These are phyloP conservation scores for Elsinoe batatas DNA, from an alignment of 2,329 filamentous ascomycete species.

Conservation along the genomic window DNA sequence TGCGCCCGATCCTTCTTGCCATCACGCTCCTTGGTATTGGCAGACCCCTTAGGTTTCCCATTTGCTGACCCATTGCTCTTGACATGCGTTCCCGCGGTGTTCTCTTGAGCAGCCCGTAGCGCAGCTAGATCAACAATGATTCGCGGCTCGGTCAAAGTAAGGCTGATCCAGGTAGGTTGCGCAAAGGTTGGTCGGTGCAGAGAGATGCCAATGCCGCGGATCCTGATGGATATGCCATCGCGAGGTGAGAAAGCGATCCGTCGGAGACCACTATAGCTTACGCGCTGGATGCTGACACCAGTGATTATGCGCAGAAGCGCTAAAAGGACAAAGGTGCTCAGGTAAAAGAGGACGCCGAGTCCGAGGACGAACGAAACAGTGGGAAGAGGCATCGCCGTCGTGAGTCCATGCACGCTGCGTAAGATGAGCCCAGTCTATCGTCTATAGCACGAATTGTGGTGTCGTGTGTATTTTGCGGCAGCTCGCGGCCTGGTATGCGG, in stretches of 20 bases:
- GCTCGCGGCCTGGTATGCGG: neutral
- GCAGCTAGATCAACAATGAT: constrained; percentile 70
- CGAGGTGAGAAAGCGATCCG: constrained; percentile 81
- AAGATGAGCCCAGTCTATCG: neutral
- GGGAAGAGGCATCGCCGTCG: constrained; percentile 33
- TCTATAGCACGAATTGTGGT: neutral
- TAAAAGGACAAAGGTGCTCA: constrained; percentile 86
- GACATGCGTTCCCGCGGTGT: constrained; percentile 11
- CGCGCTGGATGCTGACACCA: constrained; percentile 87
- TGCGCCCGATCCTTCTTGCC: constrained; percentile 43
- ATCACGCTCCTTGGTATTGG: constrained; percentile 15
- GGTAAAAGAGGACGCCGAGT: constrained; percentile 73
- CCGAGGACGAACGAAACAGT: constrained; percentile 67
- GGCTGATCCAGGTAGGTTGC: constrained; percentile 90
- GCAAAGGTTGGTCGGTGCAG: constrained; percentile 92
- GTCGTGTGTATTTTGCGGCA: neutral
- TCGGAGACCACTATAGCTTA: constrained; percentile 85
- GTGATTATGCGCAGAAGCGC: constrained; percentile 86
- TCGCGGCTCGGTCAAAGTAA: constrained; percentile 76
- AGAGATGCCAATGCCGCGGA: constrained; percentile 77
- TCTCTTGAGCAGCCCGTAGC: constrained; percentile 35
- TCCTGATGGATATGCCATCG: constrained; percentile 81
- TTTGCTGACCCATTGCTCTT: neutral
- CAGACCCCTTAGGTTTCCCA: neutral
- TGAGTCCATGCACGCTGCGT: constrained; percentile 1